Base-by-base conservation (phyloP, 2,329 filamentous ascomycete species). In the Ascochyta pisi region DNA sequence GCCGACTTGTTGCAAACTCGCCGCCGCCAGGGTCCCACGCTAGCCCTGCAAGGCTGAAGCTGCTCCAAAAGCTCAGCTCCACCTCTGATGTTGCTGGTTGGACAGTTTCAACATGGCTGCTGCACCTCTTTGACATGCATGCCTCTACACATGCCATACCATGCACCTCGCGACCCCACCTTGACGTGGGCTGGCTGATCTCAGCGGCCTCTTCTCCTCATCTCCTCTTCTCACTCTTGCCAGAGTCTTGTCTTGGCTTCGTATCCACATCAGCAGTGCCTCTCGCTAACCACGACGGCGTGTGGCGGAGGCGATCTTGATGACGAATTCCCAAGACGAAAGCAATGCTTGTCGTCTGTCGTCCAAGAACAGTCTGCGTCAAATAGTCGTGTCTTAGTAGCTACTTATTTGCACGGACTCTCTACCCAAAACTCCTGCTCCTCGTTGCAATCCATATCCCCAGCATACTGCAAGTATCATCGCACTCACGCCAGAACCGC, bases 31-130 rank as follows among this genome's bases (percentile, higher is more conserved):
- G 54, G 39, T 51, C 50, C 43, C 29, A 34, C 48, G 54, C 54
- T 57, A 57, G 37, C 47, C 40, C 40, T 37, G 34, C 46, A 49
- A 46, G 52, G 45, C 52, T 50, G 46, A 49, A 27, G 29, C 29
- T 42, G 38, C 27, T 24, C 37, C 15, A 6, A 35, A 29, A 16
- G 26, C 45, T 56, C 42, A 47, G 42, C 47, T 56, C 47, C 37
- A 42, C 42, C 47, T 47, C 53, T 55, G 42, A 51, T 47, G 42
- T 38, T 47, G 42, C 38, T 56, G 53, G 48, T 56, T 56, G 53
- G 53, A 24, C 37, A 37, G 33, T 16, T 35, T 35, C 53, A 24
- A 42, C n/a, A 47, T 42, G 45, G 16, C n/a, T n/a, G 53, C 47
- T 41, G 53, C 47, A 15, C 10, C 15, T 37, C 3, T 22, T 37